Percentiles rank a stretch among this genome's conserved stretches.
These are phyloP conservation scores for Gossypium ekmanianum DNA, from an alignment of 345 rosid species.

Conservation along the genomic window DNA sequence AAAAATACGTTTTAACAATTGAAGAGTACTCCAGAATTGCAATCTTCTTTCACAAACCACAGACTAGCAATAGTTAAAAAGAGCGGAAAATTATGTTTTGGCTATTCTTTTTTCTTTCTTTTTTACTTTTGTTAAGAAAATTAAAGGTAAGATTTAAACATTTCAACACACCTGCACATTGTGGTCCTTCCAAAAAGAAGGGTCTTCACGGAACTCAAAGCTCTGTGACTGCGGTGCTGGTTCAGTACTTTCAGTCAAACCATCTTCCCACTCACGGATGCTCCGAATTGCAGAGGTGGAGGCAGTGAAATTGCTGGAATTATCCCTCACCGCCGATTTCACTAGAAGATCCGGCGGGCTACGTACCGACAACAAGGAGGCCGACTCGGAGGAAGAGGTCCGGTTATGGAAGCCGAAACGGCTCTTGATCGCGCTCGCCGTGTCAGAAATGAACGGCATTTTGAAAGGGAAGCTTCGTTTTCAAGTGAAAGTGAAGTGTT, in stretches of 20 bases:
- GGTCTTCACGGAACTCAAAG: conserved; percentile 80
- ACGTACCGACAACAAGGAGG: conserved; percentile 35
- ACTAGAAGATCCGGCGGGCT: conserved; percentile 41
- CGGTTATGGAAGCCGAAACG: conserved; percentile 80
- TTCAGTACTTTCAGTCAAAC: conserved; percentile 22
- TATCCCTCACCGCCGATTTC: conserved; percentile 46
- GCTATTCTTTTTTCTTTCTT: not conserved
- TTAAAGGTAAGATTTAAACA: not conserved
- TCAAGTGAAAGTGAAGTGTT: not conserved
- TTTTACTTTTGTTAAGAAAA: not conserved
- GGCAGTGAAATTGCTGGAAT: conserved; percentile 23
- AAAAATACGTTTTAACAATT: too few species aligned
- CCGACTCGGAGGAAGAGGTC: conserved; percentile 32
- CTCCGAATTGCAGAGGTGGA: conserved; percentile 36
- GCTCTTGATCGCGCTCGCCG: conserved; percentile 77
- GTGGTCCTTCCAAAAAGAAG: conserved; percentile 91
- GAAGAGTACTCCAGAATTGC: too few species aligned
- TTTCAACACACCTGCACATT: conserved; percentile 68
- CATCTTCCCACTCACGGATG: conserved; percentile 42
- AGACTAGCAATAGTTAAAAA: too few species aligned
- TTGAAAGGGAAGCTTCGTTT: not conserved
- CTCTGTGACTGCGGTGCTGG: conserved; percentile 38
- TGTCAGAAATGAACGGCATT: conserved; percentile 81
- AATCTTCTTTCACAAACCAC: too few species aligned
- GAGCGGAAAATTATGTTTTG: not conserved